Evolutionary conservation across 2,329 filamentous ascomycete species (phyloP), one percentile per base, ranked within the genome.

Genomic region (Cercospora brassicicola): DNA sequence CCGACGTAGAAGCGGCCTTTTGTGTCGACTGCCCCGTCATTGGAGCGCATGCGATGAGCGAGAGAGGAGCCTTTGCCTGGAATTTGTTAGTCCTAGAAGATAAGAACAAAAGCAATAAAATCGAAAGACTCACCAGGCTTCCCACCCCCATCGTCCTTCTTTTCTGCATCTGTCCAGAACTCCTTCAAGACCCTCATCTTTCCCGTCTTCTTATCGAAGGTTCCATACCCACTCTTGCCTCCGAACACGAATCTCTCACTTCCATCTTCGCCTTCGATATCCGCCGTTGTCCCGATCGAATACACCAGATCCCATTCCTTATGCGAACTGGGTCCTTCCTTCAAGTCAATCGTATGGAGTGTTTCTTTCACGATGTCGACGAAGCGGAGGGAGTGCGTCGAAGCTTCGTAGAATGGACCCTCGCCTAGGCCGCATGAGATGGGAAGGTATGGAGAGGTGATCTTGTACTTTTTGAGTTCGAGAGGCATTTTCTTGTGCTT

Each of bases 1-100:
- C 93, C 92, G 5, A 93, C 84, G 91, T 92, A 96, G 81, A 94
- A 95, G 36, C 92, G 84, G 33, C 94, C 93, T 70, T 89, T 85
- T 28, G 76, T 60, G 76, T 97, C 93, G 62, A 92, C 88, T 4
- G 89, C 90, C 57, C 93, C 93, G 76, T 97, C 94, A 77, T 97
- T 97, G 79, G 85, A 85, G 64, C 90, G 85, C 78, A 91, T 83
- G 23, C 88, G 66, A 31, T 73, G 72, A 39, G n/a, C 61, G 6
- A 64, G 61, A 5, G 60, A 64, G 11, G 51, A 36, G 61, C 66
- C 66, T 64, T 67, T 67, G 39, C 60, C 70, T 57, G 61, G 20
- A 9, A 53, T 9, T 18, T 5, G 18, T 20, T 20, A 20, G 18
- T 20, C 18, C 7, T 33, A 30, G 28, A 28, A 28, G 28, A 18